A percentile compares a stretch with the other conserved stretches of the same genome.
phyloP scores from a whole-genome alignment of 495 filamentous ascomycete species.

The Penicillium arizonense region DNA sequence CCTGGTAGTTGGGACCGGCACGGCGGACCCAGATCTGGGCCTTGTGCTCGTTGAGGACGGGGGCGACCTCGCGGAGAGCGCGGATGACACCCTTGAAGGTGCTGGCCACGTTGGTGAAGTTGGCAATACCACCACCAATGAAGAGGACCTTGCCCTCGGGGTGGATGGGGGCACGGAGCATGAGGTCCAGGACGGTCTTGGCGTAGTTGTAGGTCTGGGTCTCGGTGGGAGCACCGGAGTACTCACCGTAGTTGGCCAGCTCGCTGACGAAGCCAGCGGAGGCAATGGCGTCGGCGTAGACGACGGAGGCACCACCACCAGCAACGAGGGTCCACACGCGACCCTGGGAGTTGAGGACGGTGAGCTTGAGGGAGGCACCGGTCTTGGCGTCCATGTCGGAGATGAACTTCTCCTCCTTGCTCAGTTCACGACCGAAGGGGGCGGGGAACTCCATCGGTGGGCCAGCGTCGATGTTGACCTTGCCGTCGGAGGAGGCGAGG shows the following conservation, averaged over 20 bases:
- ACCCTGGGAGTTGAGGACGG: conserved; percentile 85
- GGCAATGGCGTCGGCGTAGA: conserved; percentile 98
- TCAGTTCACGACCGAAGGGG: conserved; percentile 96
- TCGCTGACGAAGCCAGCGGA: conserved; percentile 93
- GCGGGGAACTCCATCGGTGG: conserved; percentile 99
- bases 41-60: conserved; percentile 88
- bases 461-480: conserved; percentile 93
- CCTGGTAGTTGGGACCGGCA: conserved; percentile 99
- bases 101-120: conserved; percentile 96
- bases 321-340: conserved; percentile 98
- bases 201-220: conserved; percentile 99
- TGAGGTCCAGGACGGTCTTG: conserved; percentile 91
- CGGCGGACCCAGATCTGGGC: conserved; percentile 99
- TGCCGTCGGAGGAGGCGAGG: conserved; percentile 54
- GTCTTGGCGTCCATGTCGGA: conserved; percentile 98
- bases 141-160: conserved; percentile 97
- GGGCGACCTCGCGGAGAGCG: conserved; percentile 87
- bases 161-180: conserved; percentile 86
- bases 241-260: conserved; percentile 99
- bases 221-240: conserved; percentile 97
- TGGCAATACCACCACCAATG: conserved; percentile 99
- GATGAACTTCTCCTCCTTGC: conserved; percentile 98
- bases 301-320: conserved; percentile 98
- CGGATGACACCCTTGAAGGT: conserved; percentile 99
- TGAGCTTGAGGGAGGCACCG: conserved; percentile 96